These are phyloP conservation scores for Polyporus tsugae DNA, from an alignment of 1,284 basidiomycete species.

Conservation along the genomic window DNA sequence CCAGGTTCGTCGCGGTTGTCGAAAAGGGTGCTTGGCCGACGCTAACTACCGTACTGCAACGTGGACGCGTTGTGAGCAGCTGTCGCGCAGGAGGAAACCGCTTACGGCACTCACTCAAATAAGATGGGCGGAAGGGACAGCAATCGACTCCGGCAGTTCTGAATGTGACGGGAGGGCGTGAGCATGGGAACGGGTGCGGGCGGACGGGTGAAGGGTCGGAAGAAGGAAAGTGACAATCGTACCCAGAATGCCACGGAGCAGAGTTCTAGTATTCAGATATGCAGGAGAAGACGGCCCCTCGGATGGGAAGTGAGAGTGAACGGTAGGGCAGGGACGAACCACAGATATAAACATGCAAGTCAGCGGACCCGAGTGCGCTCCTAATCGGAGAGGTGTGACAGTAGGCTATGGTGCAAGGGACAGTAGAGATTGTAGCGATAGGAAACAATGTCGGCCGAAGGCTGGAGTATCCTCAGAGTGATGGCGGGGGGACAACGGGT, in stretches of 20 bases:
- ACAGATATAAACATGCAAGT: slow-evolving; percentile 34
- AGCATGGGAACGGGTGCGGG: slow-evolving; percentile 33
- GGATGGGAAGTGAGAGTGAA: slow-evolving; percentile 31
- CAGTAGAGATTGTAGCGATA: slow-evolving; percentile 18
- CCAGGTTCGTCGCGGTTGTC: slow-evolving; percentile 30
- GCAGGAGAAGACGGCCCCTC: slow-evolving; percentile 22
- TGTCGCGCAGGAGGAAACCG: slow-evolving; percentile 2
- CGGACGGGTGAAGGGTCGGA: slow-evolving; percentile 22
- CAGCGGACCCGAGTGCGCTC: slow-evolving; percentile 30
- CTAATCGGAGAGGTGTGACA: slow-evolving; percentile 22
- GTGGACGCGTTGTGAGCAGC: slow-evolving; percentile 21
- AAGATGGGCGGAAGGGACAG: slow-evolving; percentile 26
- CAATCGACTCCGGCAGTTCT: slow-evolving; percentile 31
- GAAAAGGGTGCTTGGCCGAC: slow-evolving; percentile 31
- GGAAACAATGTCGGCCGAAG: slow-evolving; percentile 25
- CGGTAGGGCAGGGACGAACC: slow-evolving; percentile 31
- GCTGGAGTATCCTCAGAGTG: slow-evolving; percentile 23
- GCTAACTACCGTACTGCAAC: slow-evolving; percentile 29
- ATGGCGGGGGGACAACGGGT: slow-evolving; percentile 19
- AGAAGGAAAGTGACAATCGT: slow-evolving; percentile 27
- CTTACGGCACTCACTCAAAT: slow-evolving; percentile 32
- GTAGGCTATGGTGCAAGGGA: slow-evolving; percentile 20
- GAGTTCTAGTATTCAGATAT: slow-evolving; percentile 32
- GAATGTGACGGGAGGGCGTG: slow-evolving; percentile 27
- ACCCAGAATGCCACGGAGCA: slow-evolving; percentile 34